Evolutionary conservation across 1,139 yeast species (phyloP).

Genomic region (Saccharomyces hybrid): DNA sequence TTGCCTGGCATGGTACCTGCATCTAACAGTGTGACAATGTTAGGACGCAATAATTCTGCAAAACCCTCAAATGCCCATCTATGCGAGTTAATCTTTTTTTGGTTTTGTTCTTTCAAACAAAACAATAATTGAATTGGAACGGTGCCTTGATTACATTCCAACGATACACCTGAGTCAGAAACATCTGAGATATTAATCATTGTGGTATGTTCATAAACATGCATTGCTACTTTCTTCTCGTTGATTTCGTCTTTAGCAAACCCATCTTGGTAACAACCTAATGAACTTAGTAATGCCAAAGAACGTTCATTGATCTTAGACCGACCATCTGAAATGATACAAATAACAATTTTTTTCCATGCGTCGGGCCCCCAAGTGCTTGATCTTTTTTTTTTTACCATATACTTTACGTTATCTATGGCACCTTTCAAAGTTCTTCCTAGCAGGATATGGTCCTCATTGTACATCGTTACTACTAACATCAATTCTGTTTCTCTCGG

Average conservation of each 20-base stretch:
- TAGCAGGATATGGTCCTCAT: conserved; percentile 79
- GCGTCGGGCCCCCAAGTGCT: conserved; percentile 78
- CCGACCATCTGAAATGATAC: conserved; percentile 89
- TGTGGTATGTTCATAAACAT: conserved; percentile 80
- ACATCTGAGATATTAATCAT: conserved; percentile 57
- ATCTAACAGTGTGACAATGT: conserved; percentile 74
- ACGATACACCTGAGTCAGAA: conserved; percentile 57
- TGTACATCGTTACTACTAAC: conserved; percentile 86
- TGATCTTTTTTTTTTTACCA: conserved; percentile 61
- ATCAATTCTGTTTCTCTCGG: conserved; percentile 83
- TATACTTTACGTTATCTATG: conserved; percentile 81
- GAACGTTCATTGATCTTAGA: conserved; percentile 81
- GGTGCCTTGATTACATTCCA: conserved; percentile 41
- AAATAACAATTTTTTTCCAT: conserved; percentile 90
- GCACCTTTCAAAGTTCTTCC: conserved; percentile 91
- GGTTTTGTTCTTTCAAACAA: conserved; percentile 80
- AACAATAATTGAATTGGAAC: conserved; percentile 88
- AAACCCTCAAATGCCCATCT: conserved; percentile 95
- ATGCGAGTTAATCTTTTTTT: conserved; percentile 89
- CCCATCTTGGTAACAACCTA: conserved; percentile 94
- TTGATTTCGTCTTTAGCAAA: conserved; percentile 86
- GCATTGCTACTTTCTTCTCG: conserved; percentile 80
- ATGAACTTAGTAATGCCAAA: conserved; percentile 75
- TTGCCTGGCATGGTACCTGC: conserved; percentile 93
- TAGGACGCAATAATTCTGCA: conserved; percentile 79